Evolutionary conservation across 164 flowering plant genomes (phyloP), one percentile per base, ranked within the genome.

Genomic region (grape (Vitis vinifera)): DNA sequence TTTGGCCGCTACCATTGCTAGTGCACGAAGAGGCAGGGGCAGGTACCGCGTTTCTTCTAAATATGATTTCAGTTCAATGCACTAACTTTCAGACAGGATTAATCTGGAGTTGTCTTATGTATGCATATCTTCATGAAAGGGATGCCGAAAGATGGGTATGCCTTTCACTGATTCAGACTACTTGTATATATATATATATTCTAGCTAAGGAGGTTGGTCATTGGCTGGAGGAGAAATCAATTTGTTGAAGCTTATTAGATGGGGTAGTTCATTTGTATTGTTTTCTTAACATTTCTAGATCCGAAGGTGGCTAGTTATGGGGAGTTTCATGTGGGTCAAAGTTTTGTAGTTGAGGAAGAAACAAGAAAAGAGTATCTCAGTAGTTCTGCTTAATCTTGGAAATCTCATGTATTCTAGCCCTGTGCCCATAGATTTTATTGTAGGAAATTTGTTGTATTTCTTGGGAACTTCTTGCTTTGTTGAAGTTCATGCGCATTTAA

Each of bases 1-100:
- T 48, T 74, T 91, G 82, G 73, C 77, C 58, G 31, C 74, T 59
- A 84, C 74, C 68, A 91, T 93, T 73, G 77, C 80, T 66, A 81
- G 64, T 72, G 81, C 88, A 30, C 73, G 89, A 62, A 87, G 81
- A 79, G 81, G 84, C 51, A 75, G 84, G 73, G 76, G 79, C 48
- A 82, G 80, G 71, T 67, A 71, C 66, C 85, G 83, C 49, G 31
- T 55, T 3, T 16, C 49, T 59, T 51, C 73, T 74, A 75, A 55
- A 62, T 31, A 55, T 66, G 71, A 53, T 37, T 50, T 57, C 62
- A 63, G 62, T 57, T 69, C 29, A 15, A 30, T 44, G 66, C 53
- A 30, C 60, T 55, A 60, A 67, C 55, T 66, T 44, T 67, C 64
- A 50, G 66, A 11, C 27, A 62, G 55, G 56, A 14, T 14, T 53